Conservation (phyloP, 371 early-diverging fungal genomes). For the Mucor lusitanicus region DNA sequence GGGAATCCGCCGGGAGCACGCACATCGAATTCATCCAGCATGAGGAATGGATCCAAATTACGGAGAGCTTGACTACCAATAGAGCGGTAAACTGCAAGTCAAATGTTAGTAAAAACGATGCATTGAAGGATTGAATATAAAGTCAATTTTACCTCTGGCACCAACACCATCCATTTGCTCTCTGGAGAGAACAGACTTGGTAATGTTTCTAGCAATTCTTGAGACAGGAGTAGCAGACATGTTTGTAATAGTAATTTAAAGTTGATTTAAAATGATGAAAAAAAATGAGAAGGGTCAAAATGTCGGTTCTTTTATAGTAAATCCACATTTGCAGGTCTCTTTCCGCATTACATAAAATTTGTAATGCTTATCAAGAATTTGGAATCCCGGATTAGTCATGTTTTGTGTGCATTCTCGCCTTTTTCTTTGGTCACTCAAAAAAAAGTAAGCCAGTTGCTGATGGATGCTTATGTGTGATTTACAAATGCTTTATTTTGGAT, state of each 20-base stretch:
- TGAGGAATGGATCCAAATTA: conserved; percentile 82
- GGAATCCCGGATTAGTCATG: neutral
- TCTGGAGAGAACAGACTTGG: conserved; percentile 20
- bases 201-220: conserved; percentile 15
- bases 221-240: neutral
- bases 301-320: neutral
- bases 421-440: conserved; percentile 6
- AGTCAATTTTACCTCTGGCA: conserved; percentile 2
- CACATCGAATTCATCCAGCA: conserved; percentile 81
- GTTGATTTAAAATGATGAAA: neutral
- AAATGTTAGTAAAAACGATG: neutral
- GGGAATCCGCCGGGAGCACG: conserved; percentile 57
- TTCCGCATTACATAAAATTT: neutral
- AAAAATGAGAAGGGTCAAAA: neutral
- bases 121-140: neutral
- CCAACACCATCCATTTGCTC: conserved; percentile 23
- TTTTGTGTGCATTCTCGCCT: neutral
- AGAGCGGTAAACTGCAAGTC: conserved; percentile 61
- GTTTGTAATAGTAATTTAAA: neutral
- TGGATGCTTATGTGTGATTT: neutral
- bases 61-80: conserved; percentile 68
- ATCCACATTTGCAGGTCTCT: neutral
- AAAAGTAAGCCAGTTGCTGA: neutral
- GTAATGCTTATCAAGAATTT: conserved; percentile 6
- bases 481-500: neutral